These are phyloP conservation scores for Gynandropsis gynandra DNA, from an alignment of 345 rosid genomes.

Conservation along the genomic window DNA sequence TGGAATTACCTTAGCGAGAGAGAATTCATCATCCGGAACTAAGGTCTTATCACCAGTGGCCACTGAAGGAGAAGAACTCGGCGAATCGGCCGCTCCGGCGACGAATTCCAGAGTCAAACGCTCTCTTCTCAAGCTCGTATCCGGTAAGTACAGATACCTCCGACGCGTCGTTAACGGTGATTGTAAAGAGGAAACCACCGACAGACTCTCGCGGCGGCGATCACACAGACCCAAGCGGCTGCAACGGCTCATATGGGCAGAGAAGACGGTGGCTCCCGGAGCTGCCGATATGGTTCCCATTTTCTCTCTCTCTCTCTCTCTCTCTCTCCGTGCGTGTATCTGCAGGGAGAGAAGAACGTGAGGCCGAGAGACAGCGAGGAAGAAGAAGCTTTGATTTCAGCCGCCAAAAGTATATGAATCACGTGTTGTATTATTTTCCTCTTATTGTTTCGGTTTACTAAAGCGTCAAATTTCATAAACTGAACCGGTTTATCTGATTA, in stretches of 20 bases:
- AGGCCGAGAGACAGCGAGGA: constrained; percentile 25
- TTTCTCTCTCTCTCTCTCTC: background rate
- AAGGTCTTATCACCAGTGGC: constrained; percentile 35
- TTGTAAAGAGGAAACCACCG: constrained; percentile 30
- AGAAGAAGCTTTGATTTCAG: constrained; percentile 11
- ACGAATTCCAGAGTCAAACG: constrained; percentile 24
- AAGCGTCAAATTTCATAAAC: background rate
- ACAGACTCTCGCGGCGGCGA: constrained; percentile 26
- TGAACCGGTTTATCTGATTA: constrained; percentile 9
- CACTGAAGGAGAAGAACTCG: constrained; percentile 39
- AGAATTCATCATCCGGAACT: constrained; percentile 66
- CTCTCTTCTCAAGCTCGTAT: constrained; percentile 16
- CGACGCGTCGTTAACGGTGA: constrained; percentile 17
- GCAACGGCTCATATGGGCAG: constrained; percentile 17
- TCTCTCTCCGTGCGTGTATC: background rate
- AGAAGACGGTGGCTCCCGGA: constrained; percentile 24
- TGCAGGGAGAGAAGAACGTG: constrained; percentile 18
- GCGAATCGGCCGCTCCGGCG: constrained; percentile 60
- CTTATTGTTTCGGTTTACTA: constrained; percentile 9
- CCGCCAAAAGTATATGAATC: constrained; percentile 38
- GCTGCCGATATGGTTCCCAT: constrained; percentile 34
- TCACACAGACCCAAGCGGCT: constrained; percentile 13
- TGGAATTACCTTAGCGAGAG: constrained; percentile 64
- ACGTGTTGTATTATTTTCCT: constrained; percentile 24
- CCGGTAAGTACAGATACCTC: constrained; percentile 21